Evolutionary conservation across 768 basidiomycete species (phyloP).

Genomic region (Termitomyces bulborhizus): DNA sequence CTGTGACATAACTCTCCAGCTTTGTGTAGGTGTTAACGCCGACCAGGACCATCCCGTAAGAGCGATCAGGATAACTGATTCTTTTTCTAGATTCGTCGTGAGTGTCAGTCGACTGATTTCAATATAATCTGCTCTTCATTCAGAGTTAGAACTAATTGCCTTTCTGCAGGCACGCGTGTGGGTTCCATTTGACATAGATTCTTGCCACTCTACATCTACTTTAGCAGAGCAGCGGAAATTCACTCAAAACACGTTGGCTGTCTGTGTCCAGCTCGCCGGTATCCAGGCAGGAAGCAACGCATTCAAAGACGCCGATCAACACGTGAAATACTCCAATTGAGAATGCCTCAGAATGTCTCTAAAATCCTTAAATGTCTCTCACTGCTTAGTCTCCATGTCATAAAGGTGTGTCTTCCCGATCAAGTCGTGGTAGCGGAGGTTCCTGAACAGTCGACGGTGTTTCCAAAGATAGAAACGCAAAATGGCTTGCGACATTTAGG

Average conservation of each 20-base stretch:
- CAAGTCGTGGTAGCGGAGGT: conserved; percentile 6
- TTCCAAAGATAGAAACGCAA: neutral
- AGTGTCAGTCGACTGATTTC: neutral
- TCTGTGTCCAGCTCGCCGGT: too few species aligned
- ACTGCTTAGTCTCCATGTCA: too few species aligned
- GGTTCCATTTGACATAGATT: neutral
- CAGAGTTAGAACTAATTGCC: neutral
- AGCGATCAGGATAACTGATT: neutral
- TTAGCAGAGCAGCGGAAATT: neutral
- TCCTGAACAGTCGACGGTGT: neutral
- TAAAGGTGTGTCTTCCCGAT: neutral
- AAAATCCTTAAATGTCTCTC: too few species aligned
- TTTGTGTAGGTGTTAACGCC: too few species aligned
- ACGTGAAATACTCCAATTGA: too few species aligned
- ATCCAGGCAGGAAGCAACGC: too few species aligned
- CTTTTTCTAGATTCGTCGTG: neutral
- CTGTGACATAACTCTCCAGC: neutral
- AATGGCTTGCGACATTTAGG: neutral
- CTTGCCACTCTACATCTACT: neutral
- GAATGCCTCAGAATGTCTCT: too few species aligned
- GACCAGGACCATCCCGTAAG: neutral
- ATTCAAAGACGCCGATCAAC: too few species aligned
- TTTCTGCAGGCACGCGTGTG: neutral
- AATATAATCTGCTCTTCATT: neutral
- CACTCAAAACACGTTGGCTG: neutral